These are phyloP conservation scores for Pulveroboletus frians DNA, from an alignment of 768 basidiomycete species.

Conservation along the genomic window DNA sequence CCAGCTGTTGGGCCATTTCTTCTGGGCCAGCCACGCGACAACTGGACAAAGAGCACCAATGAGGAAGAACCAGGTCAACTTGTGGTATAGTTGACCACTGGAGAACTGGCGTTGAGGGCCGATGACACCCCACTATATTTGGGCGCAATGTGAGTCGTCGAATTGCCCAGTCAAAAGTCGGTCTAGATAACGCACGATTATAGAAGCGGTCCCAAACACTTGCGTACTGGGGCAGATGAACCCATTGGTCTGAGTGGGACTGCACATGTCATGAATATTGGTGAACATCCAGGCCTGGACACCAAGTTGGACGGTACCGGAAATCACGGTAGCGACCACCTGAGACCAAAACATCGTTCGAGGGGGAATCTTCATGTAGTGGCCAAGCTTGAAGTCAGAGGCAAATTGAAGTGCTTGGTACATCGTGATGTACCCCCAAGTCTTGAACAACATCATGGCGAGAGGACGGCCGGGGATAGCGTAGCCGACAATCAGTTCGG, in stretches of 20 bases:
- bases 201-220: constrained; percentile 50
- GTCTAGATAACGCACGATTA: constrained; percentile 40
- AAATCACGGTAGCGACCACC: constrained; percentile 54
- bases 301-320: constrained; percentile 62
- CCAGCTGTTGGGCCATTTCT: constrained; percentile 61
- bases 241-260: constrained; percentile 14
- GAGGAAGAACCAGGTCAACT: constrained; percentile 73
- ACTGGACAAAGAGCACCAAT: constrained; percentile 62
- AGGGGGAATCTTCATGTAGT: constrained; percentile 67
- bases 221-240: constrained; percentile 30
- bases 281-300: constrained; percentile 58
- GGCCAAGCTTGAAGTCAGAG: constrained; percentile 72
- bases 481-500: constrained; percentile 65
- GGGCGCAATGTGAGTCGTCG: background rate
- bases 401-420: constrained; percentile 62
- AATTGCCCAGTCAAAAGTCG: background rate
- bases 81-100: constrained; percentile 57
- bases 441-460: constrained; percentile 78
- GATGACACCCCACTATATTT: constrained; percentile 62
- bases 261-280: constrained; percentile 35
- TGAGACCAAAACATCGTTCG: constrained; percentile 67
- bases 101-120: constrained; percentile 76
- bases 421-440: constrained; percentile 65
- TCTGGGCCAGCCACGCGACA: constrained; percentile 46
- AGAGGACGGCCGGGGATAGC: constrained; percentile 58